Evolutionary conservation across 805 yeast genomes (phyloP), one percentile per base, ranked within the genome.

Genomic region (Barnettozyma pratensis): DNA sequence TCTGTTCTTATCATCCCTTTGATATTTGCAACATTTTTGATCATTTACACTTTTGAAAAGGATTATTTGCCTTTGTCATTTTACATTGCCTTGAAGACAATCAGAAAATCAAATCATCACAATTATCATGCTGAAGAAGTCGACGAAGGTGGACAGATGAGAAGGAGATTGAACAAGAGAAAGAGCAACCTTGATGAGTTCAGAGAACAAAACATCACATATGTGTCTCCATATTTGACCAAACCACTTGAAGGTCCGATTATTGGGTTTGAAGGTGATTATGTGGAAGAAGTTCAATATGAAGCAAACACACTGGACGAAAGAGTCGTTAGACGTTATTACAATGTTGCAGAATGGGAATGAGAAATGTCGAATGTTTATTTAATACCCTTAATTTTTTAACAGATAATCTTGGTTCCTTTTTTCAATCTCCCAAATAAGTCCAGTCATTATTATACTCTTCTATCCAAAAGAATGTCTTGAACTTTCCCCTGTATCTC

Each of bases 1-100:
- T 89, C 97, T 0, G 70, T 84, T 34, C 74, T 81, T 56, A 70
- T 94, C 34, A 67, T 82, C 4, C 98, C 98, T 1, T 70, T 90
- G 42, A 92, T 96, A 1, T 57, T 87, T 11, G 65, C 81, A 5
- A 84, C 95, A 0, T 56, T 83, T 28, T 74, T 79, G 32, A 76
- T 83, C 49, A 72, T 85, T 62, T 89, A 88, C 80, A 85, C 85
- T 57, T 92, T 90, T 64, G 89, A 94, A 61, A 80, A 79, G 54
- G 83, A 84, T 58, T 87, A 87, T 60, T 72, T 83, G 39, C 98
- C 98, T 0, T 70, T 94, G 48, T 81, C 91, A 3, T 79, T 80
- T 52, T 94, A 85, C 64, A 92, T 92, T 58, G 97, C 98, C 0
- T 72, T 92, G 53, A 77, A 95, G 49, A 86, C 97, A 0, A 82